Evolutionary conservation across 2,329 filamentous ascomycete species (phyloP).

Genomic region (Ramularia collo-cygni): DNA sequence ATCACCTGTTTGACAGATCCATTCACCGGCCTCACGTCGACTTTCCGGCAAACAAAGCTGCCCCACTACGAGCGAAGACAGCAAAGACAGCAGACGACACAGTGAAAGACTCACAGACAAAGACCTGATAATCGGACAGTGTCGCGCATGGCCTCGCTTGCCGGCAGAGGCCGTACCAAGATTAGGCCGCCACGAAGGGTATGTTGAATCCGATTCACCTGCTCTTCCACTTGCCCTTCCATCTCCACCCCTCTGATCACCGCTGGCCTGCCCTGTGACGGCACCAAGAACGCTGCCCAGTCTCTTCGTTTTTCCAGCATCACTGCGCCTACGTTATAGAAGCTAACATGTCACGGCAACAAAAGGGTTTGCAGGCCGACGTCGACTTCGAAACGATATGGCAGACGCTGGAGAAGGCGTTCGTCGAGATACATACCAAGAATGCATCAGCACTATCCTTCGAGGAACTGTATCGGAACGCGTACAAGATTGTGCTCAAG

Average conservation of each 20-base stretch:
- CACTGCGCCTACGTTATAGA: too few species aligned
- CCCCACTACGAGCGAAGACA: conserved; percentile 4
- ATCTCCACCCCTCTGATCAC: neutral
- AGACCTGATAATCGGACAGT: neutral
- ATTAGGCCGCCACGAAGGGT: conserved; percentile 63
- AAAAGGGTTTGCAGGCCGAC: conserved; percentile 53
- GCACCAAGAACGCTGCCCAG: too few species aligned
- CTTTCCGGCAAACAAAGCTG: neutral
- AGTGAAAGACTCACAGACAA: neutral
- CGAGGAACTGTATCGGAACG: conserved; percentile 87
- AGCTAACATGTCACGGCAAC: conserved; percentile 1
- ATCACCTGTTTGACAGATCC: neutral
- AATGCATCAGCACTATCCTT: conserved; percentile 87
- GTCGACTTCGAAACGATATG: conserved; percentile 84
- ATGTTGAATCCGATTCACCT: conserved; percentile 32
- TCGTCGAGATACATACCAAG: conserved; percentile 84
- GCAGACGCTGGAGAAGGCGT: conserved; percentile 66
- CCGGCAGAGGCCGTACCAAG: conserved; percentile 52
- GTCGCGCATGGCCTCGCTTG: conserved; percentile 35
- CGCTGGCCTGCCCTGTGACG: neutral
- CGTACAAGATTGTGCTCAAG: conserved; percentile 87
- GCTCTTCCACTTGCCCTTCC: conserved; percentile 1
- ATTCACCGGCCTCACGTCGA: neutral
- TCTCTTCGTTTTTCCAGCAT: too few species aligned
- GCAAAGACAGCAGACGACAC: neutral